Percentiles rank a stretch among this genome's conserved stretches.
Conservation (phyloP, 2,329 filamentous ascomycete species). For the Magnaporthiopsis rhizophila region DNA sequence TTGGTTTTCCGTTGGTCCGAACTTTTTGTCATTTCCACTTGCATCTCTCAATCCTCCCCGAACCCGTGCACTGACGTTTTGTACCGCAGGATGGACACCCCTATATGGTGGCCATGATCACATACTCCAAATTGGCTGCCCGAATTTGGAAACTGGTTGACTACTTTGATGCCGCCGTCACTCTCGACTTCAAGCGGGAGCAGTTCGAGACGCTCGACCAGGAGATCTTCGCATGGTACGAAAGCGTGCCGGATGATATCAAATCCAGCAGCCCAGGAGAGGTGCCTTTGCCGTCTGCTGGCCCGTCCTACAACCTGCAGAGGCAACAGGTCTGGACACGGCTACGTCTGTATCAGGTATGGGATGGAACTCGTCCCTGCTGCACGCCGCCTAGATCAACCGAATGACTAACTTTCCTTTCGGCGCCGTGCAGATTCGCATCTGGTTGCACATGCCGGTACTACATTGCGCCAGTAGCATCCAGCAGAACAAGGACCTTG, state of each 20-base stretch:
- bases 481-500: conserved; percentile 63
- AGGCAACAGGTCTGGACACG: conserved; percentile 79
- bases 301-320: conserved; percentile 55
- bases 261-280: conserved; percentile 52
- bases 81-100: conserved; percentile 57
- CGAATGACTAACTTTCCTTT: neutral
- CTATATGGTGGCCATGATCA: conserved; percentile 77
- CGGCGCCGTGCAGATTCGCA: conserved; percentile 51
- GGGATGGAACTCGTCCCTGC: neutral
- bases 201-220: conserved; percentile 76
- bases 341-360: conserved; percentile 33
- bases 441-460: conserved; percentile 80
- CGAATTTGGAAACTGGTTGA: conserved; percentile 81
- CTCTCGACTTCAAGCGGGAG: conserved; percentile 58
- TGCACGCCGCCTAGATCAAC: conserved; percentile 8
- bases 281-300: conserved; percentile 43
- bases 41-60: too few relatives aligned
- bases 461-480: conserved; percentile 81
- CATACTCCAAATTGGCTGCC: conserved; percentile 73
- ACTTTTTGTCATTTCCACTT: too few relatives aligned
- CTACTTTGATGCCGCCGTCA: conserved; percentile 53
- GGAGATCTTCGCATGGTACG: conserved; percentile 82
- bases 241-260: conserved; percentile 56
- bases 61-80: conserved; percentile 54
- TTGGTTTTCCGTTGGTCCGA: conserved; percentile 37